A percentile compares a stretch with the other conserved stretches of the same genome.
Evolutionary conservation across 192 early-diverging fungal species (phyloP).

Genomic region (Mortierella antarctica): DNA sequence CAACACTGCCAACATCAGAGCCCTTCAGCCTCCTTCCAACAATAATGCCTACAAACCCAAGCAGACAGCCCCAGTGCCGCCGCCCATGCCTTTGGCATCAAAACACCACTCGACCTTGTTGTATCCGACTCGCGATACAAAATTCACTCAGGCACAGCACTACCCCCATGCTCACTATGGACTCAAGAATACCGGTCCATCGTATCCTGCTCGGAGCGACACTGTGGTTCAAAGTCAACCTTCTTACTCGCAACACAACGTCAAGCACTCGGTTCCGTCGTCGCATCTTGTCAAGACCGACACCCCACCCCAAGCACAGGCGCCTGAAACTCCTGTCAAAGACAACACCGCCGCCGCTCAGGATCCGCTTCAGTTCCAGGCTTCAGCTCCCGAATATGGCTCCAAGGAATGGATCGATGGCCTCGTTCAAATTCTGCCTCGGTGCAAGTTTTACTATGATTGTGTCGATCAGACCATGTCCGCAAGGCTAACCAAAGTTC

Average conservation of each 20-base stretch:
- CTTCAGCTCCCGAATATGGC: conserved; percentile 8
- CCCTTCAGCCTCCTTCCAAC: neutral
- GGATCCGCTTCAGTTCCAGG: neutral
- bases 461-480: conserved; percentile 7
- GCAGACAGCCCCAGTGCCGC: neutral
- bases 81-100: neutral
- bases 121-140: too few relatives aligned
- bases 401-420: conserved; percentile 16
- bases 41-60: too few relatives aligned
- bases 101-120: too few relatives aligned
- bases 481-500: conserved; percentile 12
- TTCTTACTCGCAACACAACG: neutral
- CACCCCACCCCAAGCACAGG: neutral
- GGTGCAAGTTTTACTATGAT: conserved; percentile 35
- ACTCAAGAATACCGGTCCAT: neutral
- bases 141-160: too few relatives aligned
- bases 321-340: too few relatives aligned
- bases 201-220: neutral
- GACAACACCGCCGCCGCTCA: neutral
- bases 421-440: conserved; percentile 11
- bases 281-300: neutral
- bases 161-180: too few relatives aligned
- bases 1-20: conserved; percentile 1
- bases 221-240: neutral
- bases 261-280: conserved; percentile 1